Evolutionary conservation across 2,329 filamentous ascomycete species (phyloP).

Genomic region (Trichoderma lentiforme): DNA sequence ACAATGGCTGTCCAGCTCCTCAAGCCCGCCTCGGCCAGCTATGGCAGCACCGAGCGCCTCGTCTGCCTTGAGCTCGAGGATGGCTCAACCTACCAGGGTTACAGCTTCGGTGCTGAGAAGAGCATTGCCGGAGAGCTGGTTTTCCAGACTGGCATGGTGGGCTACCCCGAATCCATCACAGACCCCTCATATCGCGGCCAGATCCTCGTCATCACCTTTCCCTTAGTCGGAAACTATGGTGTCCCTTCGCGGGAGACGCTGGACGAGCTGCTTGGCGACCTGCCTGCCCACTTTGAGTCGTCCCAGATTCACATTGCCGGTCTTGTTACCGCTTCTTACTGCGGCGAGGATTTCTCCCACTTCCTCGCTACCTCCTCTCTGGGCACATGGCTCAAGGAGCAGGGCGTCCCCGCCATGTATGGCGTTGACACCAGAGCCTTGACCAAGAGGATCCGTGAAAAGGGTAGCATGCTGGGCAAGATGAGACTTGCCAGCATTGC

Average conservation of each 20-base stretch:
- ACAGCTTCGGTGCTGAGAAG: slow-evolving; percentile 94
- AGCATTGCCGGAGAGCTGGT: slow-evolving; percentile 95
- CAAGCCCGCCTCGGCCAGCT: slow-evolving; percentile 58
- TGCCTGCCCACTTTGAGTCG: slow-evolving; percentile 92
- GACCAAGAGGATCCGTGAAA: slow-evolving; percentile 89
- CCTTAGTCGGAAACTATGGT: slow-evolving; percentile 94
- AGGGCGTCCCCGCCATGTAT: slow-evolving; percentile 89
- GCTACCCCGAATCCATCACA: slow-evolving; percentile 91
- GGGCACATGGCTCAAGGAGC: slow-evolving; percentile 93
- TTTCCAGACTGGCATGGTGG: slow-evolving; percentile 99
- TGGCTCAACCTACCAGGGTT: slow-evolving; percentile 85
- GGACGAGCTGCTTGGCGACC: slow-evolving; percentile 78
- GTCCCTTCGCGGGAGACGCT: slow-evolving; percentile 82
- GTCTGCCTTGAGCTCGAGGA: slow-evolving; percentile 91
- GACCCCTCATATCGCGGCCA: slow-evolving; percentile 87
- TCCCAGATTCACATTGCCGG: slow-evolving; percentile 90
- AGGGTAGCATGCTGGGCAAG: slow-evolving; percentile 94
- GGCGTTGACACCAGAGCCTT: slow-evolving; percentile 90
- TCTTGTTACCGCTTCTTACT: slow-evolving; percentile 85
- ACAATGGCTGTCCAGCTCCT: slow-evolving; percentile 36
- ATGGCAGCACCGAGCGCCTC: slow-evolving; percentile 53
- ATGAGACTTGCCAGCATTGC: slow-evolving; percentile 66
- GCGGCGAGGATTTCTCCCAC: slow-evolving; percentile 93
- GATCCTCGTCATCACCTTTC: slow-evolving; percentile 95
- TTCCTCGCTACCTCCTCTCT: slow-evolving; percentile 87